Conservation (phyloP, 176 grass and related monocot genomes). For the Pharus latifolius region DNA sequence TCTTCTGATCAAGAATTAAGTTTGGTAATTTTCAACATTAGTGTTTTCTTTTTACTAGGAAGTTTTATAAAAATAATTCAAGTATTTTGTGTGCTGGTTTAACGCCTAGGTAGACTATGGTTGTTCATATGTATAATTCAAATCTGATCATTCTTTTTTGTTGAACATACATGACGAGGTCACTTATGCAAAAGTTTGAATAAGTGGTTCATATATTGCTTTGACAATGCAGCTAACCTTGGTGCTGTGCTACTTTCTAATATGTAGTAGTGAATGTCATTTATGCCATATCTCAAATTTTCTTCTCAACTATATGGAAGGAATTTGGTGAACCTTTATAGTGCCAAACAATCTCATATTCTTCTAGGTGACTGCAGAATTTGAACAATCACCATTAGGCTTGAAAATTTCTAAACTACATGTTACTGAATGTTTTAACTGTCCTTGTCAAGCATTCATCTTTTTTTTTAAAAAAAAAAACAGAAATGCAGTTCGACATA, state of each 20-base stretch:
- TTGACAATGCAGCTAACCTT: neutral
- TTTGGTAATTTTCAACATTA: conserved; percentile 13
- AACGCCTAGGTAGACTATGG: neutral
- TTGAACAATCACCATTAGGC: neutral
- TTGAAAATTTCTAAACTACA: neutral
- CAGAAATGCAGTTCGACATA: neutral
- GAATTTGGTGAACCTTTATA: too few species aligned
- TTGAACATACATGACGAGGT: too few species aligned
- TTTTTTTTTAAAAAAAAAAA: neutral
- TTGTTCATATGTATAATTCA: neutral
- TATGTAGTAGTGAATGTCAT: neutral
- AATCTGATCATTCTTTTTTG: neutral
- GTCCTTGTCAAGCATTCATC: neutral
- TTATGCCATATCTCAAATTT: neutral
- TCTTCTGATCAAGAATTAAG: neutral
- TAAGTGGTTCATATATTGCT: neutral
- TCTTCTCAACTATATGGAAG: conserved; percentile 3
- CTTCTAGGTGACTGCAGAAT: neutral
- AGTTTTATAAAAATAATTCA: neutral
- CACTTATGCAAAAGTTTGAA: too few species aligned
- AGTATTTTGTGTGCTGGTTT: neutral
- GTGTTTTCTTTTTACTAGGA: neutral
- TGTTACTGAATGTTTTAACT: neutral
- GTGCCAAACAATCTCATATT: neutral
- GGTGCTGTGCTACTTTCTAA: neutral